Base-by-base conservation (phyloP, 2,329 filamentous ascomycete species). In the Arthrobotrys pseudoclavata region DNA sequence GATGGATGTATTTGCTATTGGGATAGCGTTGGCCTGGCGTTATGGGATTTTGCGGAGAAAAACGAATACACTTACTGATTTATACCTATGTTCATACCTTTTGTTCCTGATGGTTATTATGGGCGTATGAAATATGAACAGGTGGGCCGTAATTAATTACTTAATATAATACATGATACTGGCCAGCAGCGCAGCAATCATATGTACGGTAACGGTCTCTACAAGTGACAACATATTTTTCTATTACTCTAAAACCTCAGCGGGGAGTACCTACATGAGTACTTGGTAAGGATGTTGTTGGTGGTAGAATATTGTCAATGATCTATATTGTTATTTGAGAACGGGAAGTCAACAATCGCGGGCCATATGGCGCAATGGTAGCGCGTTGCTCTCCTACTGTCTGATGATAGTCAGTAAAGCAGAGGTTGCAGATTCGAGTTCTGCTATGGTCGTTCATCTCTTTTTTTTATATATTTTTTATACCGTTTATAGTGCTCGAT, bases 291-390 rank as follows among this genome's bases (percentile, higher is more conserved):
- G n/a, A n/a, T n/a, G n/a, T n/a, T n/a, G n/a, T n/a, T n/a, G n/a
- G n/a, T n/a, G n/a, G n/a, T n/a, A n/a, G 37, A 42, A n/a, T n/a
- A 1, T 12, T 3, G 10, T 42, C 4, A n/a, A n/a, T 15, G 3
- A 42, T n/a, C 2, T 15, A 42, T 15, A n/a, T 42, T n/a, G 37
- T 4, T n/a, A 9, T 10, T 34, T 34, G 1, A 9, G 31, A 15
- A 42, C n/a, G 37, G 15, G 50, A 29, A 9, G 15, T 20, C 29
- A 53, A 37, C 34, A 18, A 45, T n/a, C 22, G 26, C 37, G 37
- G 71, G 71, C 71, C 71, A 55, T 55, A 62, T 76, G 71, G 71
- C 71, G 71, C 71, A 76, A 76, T 76, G 71, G 71, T 76, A 76
- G 71, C 71, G 71, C 71, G 71, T 76, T 76, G 71, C 71, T 76